Evolutionary conservation across 345 rosid genomes (phyloP), one percentile per base, ranked within the genome.

Genomic region (Reutealis trisperma): DNA sequence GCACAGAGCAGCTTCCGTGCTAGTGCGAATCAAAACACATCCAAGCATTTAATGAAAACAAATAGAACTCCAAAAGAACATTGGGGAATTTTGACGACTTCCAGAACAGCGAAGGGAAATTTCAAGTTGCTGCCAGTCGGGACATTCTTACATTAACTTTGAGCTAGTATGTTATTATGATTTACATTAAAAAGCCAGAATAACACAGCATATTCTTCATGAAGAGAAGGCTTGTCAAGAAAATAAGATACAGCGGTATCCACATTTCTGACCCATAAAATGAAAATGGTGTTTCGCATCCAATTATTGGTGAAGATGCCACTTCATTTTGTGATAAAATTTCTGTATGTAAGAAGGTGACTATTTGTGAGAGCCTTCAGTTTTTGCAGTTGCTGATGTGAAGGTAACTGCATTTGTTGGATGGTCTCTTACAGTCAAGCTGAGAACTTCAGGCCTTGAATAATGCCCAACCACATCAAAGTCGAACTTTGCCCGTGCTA

Each of bases 401-500:
- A 89, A 95, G 73, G 83, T 86, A 70, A 92, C 99, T 0, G 98
- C 86, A 62, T 75, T 84, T 59, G 89, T 80, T 55, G 96, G 97
- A 77, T 93, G 89, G 82, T 93, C 98, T 75, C 78, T 92, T 80
- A 93, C 96, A 21, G 86, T 87, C 84, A 95, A 86, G 86, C 93
- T 93, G 73, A 95, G 88, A 71, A 95, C 93, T 84, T 95, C 99
- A 21, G 98, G 96, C 75, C 99, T 93, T 42, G 98, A 78, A 84
- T 92, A 93, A 76, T 92, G 99, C 57, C 99, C 97, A 5, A 93
- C 96, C 83, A 93, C 98, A 77, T 93, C 98, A n/a, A 93, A 93
- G 80, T 88, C 97, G 57, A 96, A 93, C 70, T 96, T 96, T 44
- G 96, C 98, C 32, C 93, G 73, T 1, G 91, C 90, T 81, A 95